phyloP scores from a whole-genome alignment of 1,284 basidiomycete genomes.

The Tetrapyrgos nigripes region DNA sequence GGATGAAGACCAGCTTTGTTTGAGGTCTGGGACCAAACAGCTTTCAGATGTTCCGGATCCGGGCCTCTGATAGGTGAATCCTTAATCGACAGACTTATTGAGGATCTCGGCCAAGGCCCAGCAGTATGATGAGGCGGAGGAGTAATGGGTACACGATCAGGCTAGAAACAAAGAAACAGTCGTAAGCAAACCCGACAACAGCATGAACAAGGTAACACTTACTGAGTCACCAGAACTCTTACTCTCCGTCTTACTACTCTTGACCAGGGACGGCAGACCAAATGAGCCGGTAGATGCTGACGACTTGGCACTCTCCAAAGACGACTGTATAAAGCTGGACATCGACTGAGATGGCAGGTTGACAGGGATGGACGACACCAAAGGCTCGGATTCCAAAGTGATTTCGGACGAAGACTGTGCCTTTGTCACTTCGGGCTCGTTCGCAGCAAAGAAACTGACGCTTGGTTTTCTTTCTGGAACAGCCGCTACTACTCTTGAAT shows the following conservation, averaged over 20 bases:
- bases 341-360: neutral
- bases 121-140: constrained; percentile 51
- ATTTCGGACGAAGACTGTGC: neutral
- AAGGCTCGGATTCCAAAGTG: constrained; percentile 2
- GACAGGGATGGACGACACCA: neutral
- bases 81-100: constrained; percentile 61
- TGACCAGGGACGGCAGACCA: constrained; percentile 36
- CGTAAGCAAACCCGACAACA: constrained; percentile 19
- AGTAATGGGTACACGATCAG: constrained; percentile 52
- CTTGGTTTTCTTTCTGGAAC: constrained; percentile 48
- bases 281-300: constrained; percentile 16
- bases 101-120: constrained; percentile 66
- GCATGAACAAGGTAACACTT: constrained; percentile 27
- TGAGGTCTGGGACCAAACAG: constrained; percentile 82
- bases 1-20: constrained; percentile 66
- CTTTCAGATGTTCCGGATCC: constrained; percentile 81
- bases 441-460: constrained; percentile 77
- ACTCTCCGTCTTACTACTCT: constrained; percentile 43
- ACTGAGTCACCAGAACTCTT: constrained; percentile 57
- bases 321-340: neutral
- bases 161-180: constrained; percentile 35
- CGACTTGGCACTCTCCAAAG: constrained; percentile 8
- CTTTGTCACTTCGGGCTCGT: constrained; percentile 67
- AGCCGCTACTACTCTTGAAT: constrained; percentile 55
- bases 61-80: constrained; percentile 70